Evolutionary conservation across 1,139 yeast genomes (phyloP).

Genomic region (Saccharomyces hybrid): DNA sequence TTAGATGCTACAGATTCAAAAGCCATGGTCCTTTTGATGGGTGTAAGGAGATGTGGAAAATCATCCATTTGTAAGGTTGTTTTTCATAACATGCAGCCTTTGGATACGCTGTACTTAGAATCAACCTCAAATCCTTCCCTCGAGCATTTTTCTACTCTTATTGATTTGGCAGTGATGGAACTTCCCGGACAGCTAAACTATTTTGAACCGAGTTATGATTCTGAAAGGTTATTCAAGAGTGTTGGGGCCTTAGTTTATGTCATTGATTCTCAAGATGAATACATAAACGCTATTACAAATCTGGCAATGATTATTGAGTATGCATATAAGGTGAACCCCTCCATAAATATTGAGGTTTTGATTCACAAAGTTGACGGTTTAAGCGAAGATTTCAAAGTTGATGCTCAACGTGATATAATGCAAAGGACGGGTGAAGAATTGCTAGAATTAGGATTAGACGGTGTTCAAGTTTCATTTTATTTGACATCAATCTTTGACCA

Average conservation of each 20-base stretch:
- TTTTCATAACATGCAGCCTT: constrained; percentile 92
- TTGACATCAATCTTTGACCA: constrained; percentile 92
- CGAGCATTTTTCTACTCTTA: constrained; percentile 68
- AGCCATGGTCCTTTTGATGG: constrained; percentile 78
- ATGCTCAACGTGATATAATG: constrained; percentile 93
- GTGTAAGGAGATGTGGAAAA: constrained; percentile 71
- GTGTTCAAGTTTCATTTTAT: constrained; percentile 85
- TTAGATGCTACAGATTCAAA: constrained; percentile 39
- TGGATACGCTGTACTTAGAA: constrained; percentile 84
- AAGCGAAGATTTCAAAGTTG: constrained; percentile 85
- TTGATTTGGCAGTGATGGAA: constrained; percentile 89
- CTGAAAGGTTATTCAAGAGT: constrained; percentile 65
- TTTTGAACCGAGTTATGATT: constrained; percentile 77
- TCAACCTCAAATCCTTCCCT: constrained; percentile 84
- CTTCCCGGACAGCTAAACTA: constrained; percentile 89
- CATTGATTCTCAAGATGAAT: constrained; percentile 92
- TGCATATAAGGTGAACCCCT: constrained; percentile 80
- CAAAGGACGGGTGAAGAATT: constrained; percentile 92
- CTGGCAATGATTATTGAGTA: constrained; percentile 81
- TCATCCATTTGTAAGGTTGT: constrained; percentile 91
- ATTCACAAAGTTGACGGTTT: constrained; percentile 94
- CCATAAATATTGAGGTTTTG: constrained; percentile 80
- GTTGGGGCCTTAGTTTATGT: constrained; percentile 94
- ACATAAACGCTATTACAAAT: constrained; percentile 82
- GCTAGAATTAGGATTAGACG: constrained; percentile 80